These are phyloP conservation scores for Priceomyces fermenticarens DNA, from an alignment of 805 yeast species.

Conservation along the genomic window DNA sequence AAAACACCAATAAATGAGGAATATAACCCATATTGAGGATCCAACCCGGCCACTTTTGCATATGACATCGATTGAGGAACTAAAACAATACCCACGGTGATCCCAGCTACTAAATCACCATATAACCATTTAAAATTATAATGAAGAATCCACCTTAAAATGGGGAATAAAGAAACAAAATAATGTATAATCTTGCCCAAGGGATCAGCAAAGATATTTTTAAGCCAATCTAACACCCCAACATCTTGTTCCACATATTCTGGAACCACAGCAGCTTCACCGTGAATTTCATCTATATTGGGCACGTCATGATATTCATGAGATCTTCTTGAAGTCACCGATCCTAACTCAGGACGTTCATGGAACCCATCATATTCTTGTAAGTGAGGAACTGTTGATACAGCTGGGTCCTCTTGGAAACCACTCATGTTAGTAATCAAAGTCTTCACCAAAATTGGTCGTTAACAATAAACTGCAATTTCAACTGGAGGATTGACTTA, in stretches of 20 bases:
- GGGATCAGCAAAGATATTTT: constrained; percentile 35
- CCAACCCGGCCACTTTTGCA: constrained; percentile 79
- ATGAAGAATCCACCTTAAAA: constrained; percentile 78
- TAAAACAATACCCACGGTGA: constrained; percentile 88
- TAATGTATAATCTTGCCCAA: constrained; percentile 42
- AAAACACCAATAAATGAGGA: constrained; percentile 91
- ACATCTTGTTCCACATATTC: constrained; percentile 34
- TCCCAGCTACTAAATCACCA: constrained; percentile 85
- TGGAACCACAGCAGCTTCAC: constrained; percentile 24
- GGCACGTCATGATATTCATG: constrained; percentile 13
- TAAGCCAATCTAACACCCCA: constrained; percentile 31
- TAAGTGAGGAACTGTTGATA: constrained; percentile 21
- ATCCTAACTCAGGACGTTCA: background rate
- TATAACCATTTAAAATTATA: constrained; percentile 78
- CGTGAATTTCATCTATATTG: constrained; percentile 6
- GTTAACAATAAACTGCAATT: too few relatives aligned
- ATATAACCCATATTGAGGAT: constrained; percentile 83
- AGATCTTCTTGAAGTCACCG: constrained; percentile 2
- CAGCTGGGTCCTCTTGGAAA: constrained; percentile 3
- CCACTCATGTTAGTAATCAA: background rate
- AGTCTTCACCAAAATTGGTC: too few relatives aligned
- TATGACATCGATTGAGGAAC: constrained; percentile 97
- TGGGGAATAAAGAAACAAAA: constrained; percentile 68
- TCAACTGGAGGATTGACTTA: too few relatives aligned
- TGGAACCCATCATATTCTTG: constrained; percentile 9